phyloP scores from a whole-genome alignment of 2,329 filamentous ascomycete genomes.

The Sporothrix dimorphospora region DNA sequence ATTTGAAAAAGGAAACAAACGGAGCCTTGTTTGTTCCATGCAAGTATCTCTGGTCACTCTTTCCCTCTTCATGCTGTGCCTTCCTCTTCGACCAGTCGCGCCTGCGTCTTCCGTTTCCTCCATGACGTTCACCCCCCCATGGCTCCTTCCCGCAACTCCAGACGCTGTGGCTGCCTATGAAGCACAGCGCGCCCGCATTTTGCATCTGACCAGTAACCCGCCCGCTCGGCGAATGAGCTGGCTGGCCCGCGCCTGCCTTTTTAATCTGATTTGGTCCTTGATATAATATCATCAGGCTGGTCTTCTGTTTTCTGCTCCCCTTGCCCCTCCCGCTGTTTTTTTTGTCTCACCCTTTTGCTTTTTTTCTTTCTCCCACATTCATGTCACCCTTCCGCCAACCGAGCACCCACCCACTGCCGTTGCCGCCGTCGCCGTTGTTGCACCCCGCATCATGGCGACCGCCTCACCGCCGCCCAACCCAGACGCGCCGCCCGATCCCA shows the following conservation, averaged over 20 bases:
- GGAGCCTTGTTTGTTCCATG: conserved; percentile 14
- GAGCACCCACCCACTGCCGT: background rate
- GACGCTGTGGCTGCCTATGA: conserved; percentile 26
- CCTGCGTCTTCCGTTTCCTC: conserved; percentile 1
- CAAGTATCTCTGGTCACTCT: background rate
- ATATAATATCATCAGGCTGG: conserved; percentile 11
- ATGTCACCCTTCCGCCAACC: background rate
- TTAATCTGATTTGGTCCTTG: conserved; percentile 14
- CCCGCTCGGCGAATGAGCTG: conserved; percentile 6
- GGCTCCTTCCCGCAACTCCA: conserved; percentile 12
- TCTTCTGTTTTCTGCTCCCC: background rate
- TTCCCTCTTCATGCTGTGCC: background rate
- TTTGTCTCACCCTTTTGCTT: background rate
- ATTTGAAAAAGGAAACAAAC: background rate
- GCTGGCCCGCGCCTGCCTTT: conserved; percentile 27
- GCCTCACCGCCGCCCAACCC: conserved; percentile 25
- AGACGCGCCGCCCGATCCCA: conserved; percentile 37
- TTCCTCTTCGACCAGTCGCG: background rate
- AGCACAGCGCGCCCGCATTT: background rate
- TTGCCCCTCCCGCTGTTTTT: background rate
- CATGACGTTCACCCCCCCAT: conserved; percentile 5
- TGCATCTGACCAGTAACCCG: conserved; percentile 23
- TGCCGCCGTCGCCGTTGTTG: conserved; percentile 11
- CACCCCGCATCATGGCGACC: conserved; percentile 30
- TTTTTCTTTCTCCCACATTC: background rate